These are phyloP conservation scores for Monilinia fructigena DNA, from an alignment of 2,329 filamentous ascomycete genomes.

Conservation along the genomic window DNA sequence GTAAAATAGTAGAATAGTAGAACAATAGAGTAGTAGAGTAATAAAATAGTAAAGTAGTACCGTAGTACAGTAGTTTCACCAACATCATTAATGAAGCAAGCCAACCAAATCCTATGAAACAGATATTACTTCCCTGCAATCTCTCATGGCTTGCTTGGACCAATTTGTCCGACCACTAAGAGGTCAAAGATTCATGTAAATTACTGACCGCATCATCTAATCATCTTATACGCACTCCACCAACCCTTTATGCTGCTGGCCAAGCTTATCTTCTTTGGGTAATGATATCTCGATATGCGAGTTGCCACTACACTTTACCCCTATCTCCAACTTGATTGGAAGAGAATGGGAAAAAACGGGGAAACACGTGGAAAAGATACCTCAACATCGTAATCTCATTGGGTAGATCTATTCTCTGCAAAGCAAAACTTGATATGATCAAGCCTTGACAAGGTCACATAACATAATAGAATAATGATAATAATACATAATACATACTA, in stretches of 20 bases:
- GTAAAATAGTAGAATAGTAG: too few species aligned
- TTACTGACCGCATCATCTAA: neutral
- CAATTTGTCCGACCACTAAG: neutral
- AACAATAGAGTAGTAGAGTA: too few species aligned
- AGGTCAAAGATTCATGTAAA: neutral
- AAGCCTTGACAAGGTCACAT: too few species aligned
- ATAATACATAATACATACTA: too few species aligned
- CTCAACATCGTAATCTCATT: neutral
- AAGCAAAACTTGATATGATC: too few species aligned
- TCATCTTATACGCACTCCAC: neutral
- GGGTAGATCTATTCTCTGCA: neutral
- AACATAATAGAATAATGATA: too few species aligned
- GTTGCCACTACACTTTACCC: neutral
- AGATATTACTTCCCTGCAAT: conserved; percentile 7
- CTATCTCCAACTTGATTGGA: neutral
- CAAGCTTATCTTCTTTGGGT: neutral
- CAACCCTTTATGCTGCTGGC: neutral
- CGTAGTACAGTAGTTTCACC: conserved; percentile 2
- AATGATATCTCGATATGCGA: neutral
- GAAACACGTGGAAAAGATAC: neutral
- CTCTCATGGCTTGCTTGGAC: conserved; percentile 15
- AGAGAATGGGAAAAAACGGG: neutral
- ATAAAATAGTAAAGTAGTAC: too few species aligned
- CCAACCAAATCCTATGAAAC: conserved; percentile 19
- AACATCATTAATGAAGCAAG: neutral